Base-by-base conservation (phyloP, 2,329 filamentous ascomycete species). In the Hymenoscyphus fraxineus region DNA sequence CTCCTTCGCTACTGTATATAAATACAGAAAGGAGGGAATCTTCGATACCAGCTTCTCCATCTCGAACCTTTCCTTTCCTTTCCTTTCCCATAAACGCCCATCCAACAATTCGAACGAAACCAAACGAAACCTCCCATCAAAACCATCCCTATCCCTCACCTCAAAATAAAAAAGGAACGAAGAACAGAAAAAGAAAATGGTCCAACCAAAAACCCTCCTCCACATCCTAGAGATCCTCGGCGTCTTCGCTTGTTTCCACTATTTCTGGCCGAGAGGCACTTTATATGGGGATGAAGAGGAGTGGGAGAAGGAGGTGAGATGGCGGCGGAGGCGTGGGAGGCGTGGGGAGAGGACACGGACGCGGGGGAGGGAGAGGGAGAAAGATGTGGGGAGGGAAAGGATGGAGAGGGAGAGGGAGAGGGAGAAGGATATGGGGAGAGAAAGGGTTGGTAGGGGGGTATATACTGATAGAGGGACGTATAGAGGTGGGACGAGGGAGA, bases 261-360 rank as follows among this genome's bases (percentile, higher is more conserved):
- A 73, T 27, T 69, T 73, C n/a, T 73, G 70, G 69, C 72, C 71
- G 1, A 72, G 71, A 41, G 72, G 71, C 2, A 61, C 71, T 15
- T 68, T 64, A 1, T 72, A 72, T 38, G 67, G 71, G 27, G 68
- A 72, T n/a, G 55, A 65, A 55, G 71, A 72, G 55, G 67, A 69
- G 0, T 71, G 68, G 69, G 71, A 71, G 65, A 68, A 62, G 27
- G 27, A 27, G 27, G 27, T 27, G 27, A 27, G 27, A 27, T 3
- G 27, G 1, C 27, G 27, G 27, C 27, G 3, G 2, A 27, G 3
- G 2, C 27, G 27, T 27, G 27, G 27, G 27, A 2, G 3, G 2
- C 27, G 27, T 27, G 27, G 27, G 27, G 27, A 27, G 27, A 27
- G 27, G 27, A 27, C 27, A 3, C 2, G 27, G 27, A 27, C 27